A percentile compares a stretch with the other conserved stretches of the same genome.
phyloP scores from a whole-genome alignment of 208 protist species.

The Trypanosoma brucei region DNA sequence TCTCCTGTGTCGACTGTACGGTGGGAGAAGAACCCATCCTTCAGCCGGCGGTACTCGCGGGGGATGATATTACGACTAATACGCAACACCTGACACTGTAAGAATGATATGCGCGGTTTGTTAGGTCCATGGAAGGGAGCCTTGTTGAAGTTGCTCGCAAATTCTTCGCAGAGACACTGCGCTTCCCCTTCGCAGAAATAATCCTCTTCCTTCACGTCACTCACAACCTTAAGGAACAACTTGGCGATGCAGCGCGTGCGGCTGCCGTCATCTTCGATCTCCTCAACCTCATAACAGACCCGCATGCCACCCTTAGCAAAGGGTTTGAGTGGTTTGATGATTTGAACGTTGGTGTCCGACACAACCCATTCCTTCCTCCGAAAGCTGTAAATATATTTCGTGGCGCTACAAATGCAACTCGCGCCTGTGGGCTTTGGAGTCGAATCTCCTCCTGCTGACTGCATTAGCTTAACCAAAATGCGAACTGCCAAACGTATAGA shows the following conservation, averaged over 20 bases:
- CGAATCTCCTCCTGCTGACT: no score
- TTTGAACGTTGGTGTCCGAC: constrained; percentile 49
- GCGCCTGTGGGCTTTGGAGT: no score
- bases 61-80: constrained; percentile 59
- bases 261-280: constrained; percentile 64
- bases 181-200: constrained; percentile 86
- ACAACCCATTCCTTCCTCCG: constrained; percentile 56
- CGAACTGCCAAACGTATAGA: no score
- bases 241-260: constrained; percentile 76
- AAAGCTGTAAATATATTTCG: constrained; percentile 75
- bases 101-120: constrained; percentile 78
- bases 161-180: constrained; percentile 85
- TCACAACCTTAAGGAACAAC: constrained; percentile 74
- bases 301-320: constrained; percentile 79
- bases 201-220: constrained; percentile 70
- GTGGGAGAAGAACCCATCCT: constrained; percentile 70
- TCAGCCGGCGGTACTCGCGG: constrained; percentile 31
- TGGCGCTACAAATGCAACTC: constrained; percentile 32
- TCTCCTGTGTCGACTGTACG: constrained; percentile 61
- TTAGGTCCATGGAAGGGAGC: constrained; percentile 17
- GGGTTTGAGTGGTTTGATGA: constrained; percentile 37
- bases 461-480: no score
- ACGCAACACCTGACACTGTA: constrained; percentile 80
- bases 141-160: constrained; percentile 80
- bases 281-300: constrained; percentile 80